Base-by-base conservation (phyloP, 352 stramenopile genomes). In the Globisporangium irregulare region DNA sequence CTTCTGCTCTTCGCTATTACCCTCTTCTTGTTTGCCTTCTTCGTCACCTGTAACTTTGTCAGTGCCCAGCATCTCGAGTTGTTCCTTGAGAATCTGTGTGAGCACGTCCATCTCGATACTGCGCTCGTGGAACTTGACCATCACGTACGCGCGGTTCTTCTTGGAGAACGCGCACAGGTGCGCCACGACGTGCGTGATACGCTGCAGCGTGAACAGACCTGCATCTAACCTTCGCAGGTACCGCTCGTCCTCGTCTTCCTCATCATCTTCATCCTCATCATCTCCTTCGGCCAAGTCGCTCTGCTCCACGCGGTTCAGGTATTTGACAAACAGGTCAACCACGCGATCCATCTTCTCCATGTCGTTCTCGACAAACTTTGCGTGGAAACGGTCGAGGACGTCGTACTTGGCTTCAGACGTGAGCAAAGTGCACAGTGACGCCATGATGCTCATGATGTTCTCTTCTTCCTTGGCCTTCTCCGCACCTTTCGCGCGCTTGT, bases 261-360 rank as follows among this genome's bases (percentile, higher is more conserved):
- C 74, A 8, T 84, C 72, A 8, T 78, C 64, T 1, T 72, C 70
- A 0, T 69, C 62, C 8, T 75, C 67, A 2, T 69, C 75, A 25
- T 71, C 54, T 3, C 69, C 68, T 4, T 77, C 62, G 5, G 72
- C 60, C 9, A 56, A 38, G 22, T 79, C 79, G 7, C 69, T 63
- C 29, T 73, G 61, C 18, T 59, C 64, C 1, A 95, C 84, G 3
- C 84, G 81, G 1, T 72, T 67, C 20, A 93, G 71, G 68, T 94
- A 94, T 66, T 89, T 88, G 1, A 76, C 79, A 64, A 93, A 93
- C 29, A 93, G 62, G 68, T 94, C 86, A 10, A 95, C 74, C 3
- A 93, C 64, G 18, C 87, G 82, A 62, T 95, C 87, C 24, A 93
- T 65, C 67, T 95, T 95, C 48, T 95, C 86, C 74, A 91, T 87